phyloP scores from a whole-genome alignment of 2,329 filamentous ascomycete species.

The Apiospora hydei region DNA sequence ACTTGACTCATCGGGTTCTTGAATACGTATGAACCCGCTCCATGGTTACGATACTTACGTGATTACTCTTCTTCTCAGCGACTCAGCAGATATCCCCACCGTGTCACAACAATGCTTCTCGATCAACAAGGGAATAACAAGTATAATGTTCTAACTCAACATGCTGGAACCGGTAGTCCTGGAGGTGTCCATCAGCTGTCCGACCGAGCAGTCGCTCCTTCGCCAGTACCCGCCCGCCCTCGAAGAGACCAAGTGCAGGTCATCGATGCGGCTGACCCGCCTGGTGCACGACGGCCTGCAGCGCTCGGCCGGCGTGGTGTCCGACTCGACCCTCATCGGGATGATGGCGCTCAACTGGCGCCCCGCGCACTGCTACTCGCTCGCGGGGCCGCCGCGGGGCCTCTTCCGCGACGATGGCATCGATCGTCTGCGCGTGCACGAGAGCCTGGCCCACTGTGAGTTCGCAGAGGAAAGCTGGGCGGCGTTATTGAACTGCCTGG shows the following conservation, averaged over 20 bases:
- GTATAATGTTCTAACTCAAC: not conserved
- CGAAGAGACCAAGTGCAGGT: not conserved
- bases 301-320: not conserved
- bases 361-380: not conserved
- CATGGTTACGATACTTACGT: not conserved
- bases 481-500: not conserved
- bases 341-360: slow-evolving; percentile 13
- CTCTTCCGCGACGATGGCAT: not conserved
- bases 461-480: not conserved
- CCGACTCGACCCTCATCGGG: not conserved
- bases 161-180: not conserved
- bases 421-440: not conserved
- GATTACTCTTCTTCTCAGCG: not conserved
- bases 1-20: not conserved
- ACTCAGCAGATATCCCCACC: not conserved
- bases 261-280: not conserved
- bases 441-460: not conserved
- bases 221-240: slow-evolving; percentile 5
- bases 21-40: not conserved
- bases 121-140: not conserved
- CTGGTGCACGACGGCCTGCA: slow-evolving; percentile 1
- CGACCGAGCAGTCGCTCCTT: not conserved
- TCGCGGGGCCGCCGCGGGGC: not conserved
- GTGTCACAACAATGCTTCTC: not conserved
- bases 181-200: not conserved